phyloP scores from a whole-genome alignment of 495 filamentous ascomycete genomes.

The Amphirosellinia nigrospora region DNA sequence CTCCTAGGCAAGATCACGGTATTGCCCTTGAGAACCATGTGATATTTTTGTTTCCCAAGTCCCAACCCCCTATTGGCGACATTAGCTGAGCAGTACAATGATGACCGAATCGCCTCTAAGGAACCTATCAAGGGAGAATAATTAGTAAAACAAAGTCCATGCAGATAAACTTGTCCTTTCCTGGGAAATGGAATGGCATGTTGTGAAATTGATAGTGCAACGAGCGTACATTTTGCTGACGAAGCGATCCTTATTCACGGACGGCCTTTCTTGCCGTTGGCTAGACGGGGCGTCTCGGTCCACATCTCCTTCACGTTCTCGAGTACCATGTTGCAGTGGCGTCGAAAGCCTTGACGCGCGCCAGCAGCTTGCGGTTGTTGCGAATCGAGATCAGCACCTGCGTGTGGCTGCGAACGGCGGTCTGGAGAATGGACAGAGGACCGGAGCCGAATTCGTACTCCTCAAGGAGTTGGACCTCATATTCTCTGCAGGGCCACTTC shows the following conservation, averaged over 20 bases:
- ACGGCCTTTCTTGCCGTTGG: conserved; percentile 80
- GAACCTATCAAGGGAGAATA: conserved; percentile 65
- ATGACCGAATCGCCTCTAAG: conserved; percentile 93
- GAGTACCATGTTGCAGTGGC: conserved; percentile 84
- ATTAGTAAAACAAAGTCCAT: conserved; percentile 20
- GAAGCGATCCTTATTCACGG: conserved; percentile 97
- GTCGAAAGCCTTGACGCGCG: conserved; percentile 59
- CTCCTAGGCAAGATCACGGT: not conserved
- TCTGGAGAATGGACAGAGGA: conserved; percentile 90
- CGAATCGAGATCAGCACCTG: conserved; percentile 88
- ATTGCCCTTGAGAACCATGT: conserved; percentile 1
- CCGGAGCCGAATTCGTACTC: conserved; percentile 89
- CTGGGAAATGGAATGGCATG: not conserved
- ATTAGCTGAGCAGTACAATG: conserved; percentile 83
- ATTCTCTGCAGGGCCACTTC: conserved; percentile 64
- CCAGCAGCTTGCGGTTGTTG: conserved; percentile 86
- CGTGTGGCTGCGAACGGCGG: conserved; percentile 80
- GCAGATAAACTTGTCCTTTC: not conserved
- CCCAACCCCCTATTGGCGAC: not conserved
- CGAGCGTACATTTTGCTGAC: conserved; percentile 91
- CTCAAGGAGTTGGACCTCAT: conserved; percentile 85
- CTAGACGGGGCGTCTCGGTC: conserved; percentile 86
- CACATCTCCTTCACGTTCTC: conserved; percentile 99
- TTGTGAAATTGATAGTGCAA: not conserved
- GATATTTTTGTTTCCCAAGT: conserved; percentile 8